These are phyloP conservation scores for Ceratocystis variospora DNA, from an alignment of 2,329 filamentous ascomycete genomes.

Conservation along the genomic window DNA sequence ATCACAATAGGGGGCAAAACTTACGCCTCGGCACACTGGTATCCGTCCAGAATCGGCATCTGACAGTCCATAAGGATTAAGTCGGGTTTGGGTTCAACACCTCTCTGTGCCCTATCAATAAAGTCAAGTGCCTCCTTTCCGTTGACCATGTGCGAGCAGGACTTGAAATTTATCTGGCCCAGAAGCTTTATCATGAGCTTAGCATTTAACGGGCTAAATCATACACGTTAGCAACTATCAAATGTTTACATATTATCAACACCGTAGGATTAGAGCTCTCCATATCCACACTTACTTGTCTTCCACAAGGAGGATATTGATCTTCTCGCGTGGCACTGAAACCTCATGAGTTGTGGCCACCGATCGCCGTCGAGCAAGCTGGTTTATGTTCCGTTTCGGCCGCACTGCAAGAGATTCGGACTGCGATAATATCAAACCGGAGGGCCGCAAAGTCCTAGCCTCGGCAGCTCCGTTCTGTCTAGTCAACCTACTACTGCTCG, in stretches of 20 bases:
- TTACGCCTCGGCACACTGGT: slow-evolving; percentile 55
- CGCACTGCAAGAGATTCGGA: background rate
- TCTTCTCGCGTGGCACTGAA: slow-evolving; percentile 35
- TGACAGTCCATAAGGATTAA: slow-evolving; percentile 70
- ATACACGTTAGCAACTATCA: background rate
- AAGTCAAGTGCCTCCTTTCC: slow-evolving; percentile 68
- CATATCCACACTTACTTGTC: slow-evolving; percentile 48
- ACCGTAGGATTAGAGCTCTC: background rate
- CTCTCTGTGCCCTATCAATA: slow-evolving; percentile 40
- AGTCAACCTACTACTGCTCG: background rate
- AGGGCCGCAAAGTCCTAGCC: too few relatives aligned
- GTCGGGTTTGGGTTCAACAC: slow-evolving; percentile 45
- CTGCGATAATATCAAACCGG: background rate
- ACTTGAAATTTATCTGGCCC: slow-evolving; percentile 20
- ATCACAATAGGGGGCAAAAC: background rate
- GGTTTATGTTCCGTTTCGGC: slow-evolving; percentile 21
- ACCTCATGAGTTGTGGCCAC: slow-evolving; percentile 30
- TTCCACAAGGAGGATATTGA: slow-evolving; percentile 65
- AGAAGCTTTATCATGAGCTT: slow-evolving; percentile 21
- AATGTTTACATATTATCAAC: background rate
- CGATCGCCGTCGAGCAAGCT: slow-evolving; percentile 19
- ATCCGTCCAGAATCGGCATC: slow-evolving; percentile 66
- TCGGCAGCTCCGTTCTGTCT: background rate
- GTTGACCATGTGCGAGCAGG: slow-evolving; percentile 40
- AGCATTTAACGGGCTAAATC: slow-evolving; percentile 16